Evolutionary conservation across 352 stramenopile species (phyloP).

Genomic region (Globisporangium polare): DNA sequence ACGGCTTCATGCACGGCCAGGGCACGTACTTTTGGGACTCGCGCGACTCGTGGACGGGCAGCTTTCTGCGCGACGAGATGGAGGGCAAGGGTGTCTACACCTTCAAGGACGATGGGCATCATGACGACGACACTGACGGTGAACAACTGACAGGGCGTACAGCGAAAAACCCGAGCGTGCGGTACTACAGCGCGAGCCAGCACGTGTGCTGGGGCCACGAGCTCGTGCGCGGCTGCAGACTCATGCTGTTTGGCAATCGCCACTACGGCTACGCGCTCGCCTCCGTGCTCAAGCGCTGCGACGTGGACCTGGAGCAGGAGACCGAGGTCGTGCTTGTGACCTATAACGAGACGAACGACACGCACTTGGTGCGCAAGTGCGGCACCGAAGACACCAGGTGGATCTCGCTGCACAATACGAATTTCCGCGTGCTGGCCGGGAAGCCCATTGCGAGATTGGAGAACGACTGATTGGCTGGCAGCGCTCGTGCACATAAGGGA

Average conservation of each 20-base stretch:
- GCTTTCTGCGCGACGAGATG: conserved; percentile 58
- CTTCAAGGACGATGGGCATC: conserved; percentile 8
- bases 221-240: conserved; percentile 38
- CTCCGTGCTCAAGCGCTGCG: conserved; percentile 26
- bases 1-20: conserved; percentile 55
- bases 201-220: conserved; percentile 73
- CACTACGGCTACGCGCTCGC: conserved; percentile 38
- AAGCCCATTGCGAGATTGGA: conserved; percentile 29
- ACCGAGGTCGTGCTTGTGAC: conserved; percentile 46
- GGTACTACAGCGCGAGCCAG: conserved; percentile 55
- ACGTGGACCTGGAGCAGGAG: conserved; percentile 41
- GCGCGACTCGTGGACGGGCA: conserved; percentile 50
- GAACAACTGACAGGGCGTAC: not conserved
- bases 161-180: conserved; percentile 20
- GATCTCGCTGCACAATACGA: conserved; percentile 48
- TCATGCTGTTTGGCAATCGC: conserved; percentile 41
- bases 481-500: too few relatives aligned
- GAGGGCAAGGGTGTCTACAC: conserved; percentile 59
- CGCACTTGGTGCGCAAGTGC: conserved; percentile 37
- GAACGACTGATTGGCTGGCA: not conserved
- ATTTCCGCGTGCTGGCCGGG: conserved; percentile 34
- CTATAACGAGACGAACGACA: conserved; percentile 39
- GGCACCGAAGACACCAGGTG: conserved; percentile 39
- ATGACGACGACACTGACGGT: conserved; percentile 14
- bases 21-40: conserved; percentile 60